A percentile compares a stretch with the other conserved stretches of the same genome.
These are phyloP conservation scores for Hyparrhenia diplandra DNA, from an alignment of 176 grass and related monocot genomes.

Conservation along the genomic window DNA sequence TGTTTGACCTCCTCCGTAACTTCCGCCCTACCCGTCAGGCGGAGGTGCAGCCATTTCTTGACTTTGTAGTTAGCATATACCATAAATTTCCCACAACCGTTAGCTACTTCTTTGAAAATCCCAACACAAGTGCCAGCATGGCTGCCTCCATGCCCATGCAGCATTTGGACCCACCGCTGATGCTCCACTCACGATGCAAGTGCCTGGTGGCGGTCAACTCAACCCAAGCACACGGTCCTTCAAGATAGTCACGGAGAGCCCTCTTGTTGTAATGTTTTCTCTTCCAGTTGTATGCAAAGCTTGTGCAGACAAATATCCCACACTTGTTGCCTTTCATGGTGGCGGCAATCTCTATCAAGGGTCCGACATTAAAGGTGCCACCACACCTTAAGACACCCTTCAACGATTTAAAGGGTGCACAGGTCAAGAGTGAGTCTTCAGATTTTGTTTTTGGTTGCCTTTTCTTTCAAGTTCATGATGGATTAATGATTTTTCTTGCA, in stretches of 20 bases:
- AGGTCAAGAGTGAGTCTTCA: conserved; percentile 73
- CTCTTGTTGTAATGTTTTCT: conserved; percentile 99
- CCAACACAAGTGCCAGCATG: conserved; percentile 36
- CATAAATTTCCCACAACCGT: conserved; percentile 71
- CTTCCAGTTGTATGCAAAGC: conserved; percentile 92
- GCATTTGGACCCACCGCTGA: conserved; percentile 49
- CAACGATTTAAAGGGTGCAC: conserved; percentile 88
- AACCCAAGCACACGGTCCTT: conserved; percentile 93
- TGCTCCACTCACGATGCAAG: conserved; percentile 27
- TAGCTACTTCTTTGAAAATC: conserved; percentile 67
- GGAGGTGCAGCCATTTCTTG: conserved; percentile 96
- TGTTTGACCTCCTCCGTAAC: conserved; percentile 95
- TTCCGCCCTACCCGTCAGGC: conserved; percentile 96
- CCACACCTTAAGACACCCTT: conserved; percentile 76
- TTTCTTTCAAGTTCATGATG: not conserved
- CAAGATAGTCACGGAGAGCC: conserved; percentile 96
- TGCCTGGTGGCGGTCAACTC: conserved; percentile 59
- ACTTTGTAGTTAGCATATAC: conserved; percentile 90
- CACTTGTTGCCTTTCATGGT: conserved; percentile 89
- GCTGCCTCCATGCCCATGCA: conserved; percentile 24
- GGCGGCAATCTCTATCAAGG: conserved; percentile 71
- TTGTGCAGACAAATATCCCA: conserved; percentile 97
- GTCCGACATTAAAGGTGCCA: conserved; percentile 75
- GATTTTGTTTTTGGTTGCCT: conserved; percentile 12
- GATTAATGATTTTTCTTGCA: conserved; percentile 42